A percentile compares a stretch with the other conserved stretches of the same genome.
Conservation (phyloP, 176 grass and related monocot genomes). For the Raddia guianensis region DNA sequence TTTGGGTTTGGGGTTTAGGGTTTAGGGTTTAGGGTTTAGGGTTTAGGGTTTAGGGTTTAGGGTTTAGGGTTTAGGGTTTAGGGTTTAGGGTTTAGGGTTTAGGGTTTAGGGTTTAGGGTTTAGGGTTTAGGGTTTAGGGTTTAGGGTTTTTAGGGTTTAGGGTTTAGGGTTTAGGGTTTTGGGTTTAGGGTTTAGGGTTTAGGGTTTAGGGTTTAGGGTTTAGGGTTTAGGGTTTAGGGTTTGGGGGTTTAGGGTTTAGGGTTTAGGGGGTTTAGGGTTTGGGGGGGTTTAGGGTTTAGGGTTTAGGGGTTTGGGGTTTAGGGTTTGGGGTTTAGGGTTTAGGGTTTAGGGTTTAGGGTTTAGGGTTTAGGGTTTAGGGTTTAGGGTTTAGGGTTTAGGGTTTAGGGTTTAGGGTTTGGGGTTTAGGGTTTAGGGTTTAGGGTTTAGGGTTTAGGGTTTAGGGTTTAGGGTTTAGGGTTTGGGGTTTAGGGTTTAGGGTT, state of each 20-base stretch:
- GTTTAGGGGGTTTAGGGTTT: constrained; percentile 12
- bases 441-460: constrained; percentile 1
- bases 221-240: background rate
- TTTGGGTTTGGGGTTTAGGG: constrained; percentile 4
- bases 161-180: background rate
- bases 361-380: background rate
- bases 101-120: background rate
- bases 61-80: background rate
- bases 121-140: background rate
- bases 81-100: background rate
- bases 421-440: constrained; percentile 2
- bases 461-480: constrained; percentile 33
- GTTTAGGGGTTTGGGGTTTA: background rate
- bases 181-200: background rate
- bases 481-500: constrained; percentile 33
- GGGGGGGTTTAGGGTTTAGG: constrained; percentile 6
- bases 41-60: background rate
- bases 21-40: background rate
- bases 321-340: constrained; percentile 17
- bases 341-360: constrained; percentile 21
- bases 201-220: background rate
- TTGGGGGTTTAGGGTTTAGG: constrained; percentile 1
- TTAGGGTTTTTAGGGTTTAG: background rate
- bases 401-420: constrained; percentile 1
- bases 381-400: background rate